A percentile compares a stretch with the other conserved stretches of the same genome.
These are phyloP conservation scores for Cadophora luteo-olivacea DNA, from an alignment of 2,329 filamentous ascomycete genomes.

Conservation along the genomic window DNA sequence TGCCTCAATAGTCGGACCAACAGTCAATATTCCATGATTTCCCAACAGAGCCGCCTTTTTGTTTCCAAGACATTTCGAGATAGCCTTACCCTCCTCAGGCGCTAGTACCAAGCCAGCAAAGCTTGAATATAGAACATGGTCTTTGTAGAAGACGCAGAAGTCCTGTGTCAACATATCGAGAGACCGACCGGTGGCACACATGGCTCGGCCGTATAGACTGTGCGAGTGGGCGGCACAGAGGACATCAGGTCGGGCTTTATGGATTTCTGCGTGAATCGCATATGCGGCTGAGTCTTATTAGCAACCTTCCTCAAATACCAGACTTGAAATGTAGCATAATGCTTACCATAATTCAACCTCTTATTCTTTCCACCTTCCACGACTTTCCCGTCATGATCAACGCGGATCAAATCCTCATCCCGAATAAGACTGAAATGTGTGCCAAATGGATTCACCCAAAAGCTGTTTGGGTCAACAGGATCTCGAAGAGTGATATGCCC, in stretches of 20 bases:
- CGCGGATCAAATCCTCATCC: constrained; percentile 69
- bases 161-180: constrained; percentile 43
- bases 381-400: constrained; percentile 63
- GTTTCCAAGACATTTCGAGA: constrained; percentile 52
- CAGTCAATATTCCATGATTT: constrained; percentile 59
- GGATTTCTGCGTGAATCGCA: too few relatives aligned
- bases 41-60: constrained; percentile 57
- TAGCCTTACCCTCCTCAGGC: constrained; percentile 55
- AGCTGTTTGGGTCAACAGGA: constrained; percentile 30
- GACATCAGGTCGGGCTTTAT: too few relatives aligned
- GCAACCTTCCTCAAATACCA: too few relatives aligned
- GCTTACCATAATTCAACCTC: too few relatives aligned
- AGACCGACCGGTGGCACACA: too few relatives aligned
- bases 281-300: too few relatives aligned
- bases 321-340: too few relatives aligned
- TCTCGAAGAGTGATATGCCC: constrained; percentile 49
- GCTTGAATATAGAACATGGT: constrained; percentile 45
- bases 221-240: too few relatives aligned
- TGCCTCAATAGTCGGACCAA: constrained; percentile 55
- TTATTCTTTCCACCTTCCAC: constrained; percentile 64
- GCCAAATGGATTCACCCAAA: constrained; percentile 38
- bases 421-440: constrained; percentile 43
- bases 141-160: constrained; percentile 55
- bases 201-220: too few relatives aligned
- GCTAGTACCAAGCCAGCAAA: constrained; percentile 59